Conservation (phyloP, 371 early-diverging fungal species). For the Spraguea lophii region DNA sequence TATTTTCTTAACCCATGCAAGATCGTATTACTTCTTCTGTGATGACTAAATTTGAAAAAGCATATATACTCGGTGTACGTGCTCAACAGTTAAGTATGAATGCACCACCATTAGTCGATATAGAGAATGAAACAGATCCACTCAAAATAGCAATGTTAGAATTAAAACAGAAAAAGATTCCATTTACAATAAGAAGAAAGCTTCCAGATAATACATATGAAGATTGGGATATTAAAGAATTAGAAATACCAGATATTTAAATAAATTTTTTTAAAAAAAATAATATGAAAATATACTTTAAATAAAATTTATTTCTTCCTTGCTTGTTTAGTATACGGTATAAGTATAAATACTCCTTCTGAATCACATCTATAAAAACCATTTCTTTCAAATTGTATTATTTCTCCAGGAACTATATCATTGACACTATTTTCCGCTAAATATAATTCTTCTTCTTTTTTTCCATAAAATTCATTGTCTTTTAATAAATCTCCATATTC, state of each 20-base stretch:
- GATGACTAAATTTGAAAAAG: slow-evolving; percentile 97
- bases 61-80: slow-evolving; percentile 71
- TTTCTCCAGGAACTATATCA: slow-evolving; percentile 49
- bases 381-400: slow-evolving; percentile 88
- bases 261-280: slow-evolving; percentile 15
- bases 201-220: slow-evolving; percentile 86
- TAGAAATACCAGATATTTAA: slow-evolving; percentile 50
- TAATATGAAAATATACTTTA: no score
- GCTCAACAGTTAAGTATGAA: slow-evolving; percentile 58
- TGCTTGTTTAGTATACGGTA: slow-evolving; percentile 46
- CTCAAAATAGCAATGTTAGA: slow-evolving; percentile 91
- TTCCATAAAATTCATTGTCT: slow-evolving; percentile 85
- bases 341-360: slow-evolving; percentile 29
- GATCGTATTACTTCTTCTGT: slow-evolving; percentile 74
- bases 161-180: slow-evolving; percentile 72
- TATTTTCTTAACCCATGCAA: no score
- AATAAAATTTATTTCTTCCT: slow-evolving; percentile 11
- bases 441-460: slow-evolving; percentile 66
- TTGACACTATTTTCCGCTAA: slow-evolving; percentile 48
- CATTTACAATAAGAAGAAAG: slow-evolving; percentile 74
- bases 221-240: slow-evolving; percentile 81
- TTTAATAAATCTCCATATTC: slow-evolving; percentile 59
- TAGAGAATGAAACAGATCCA: slow-evolving; percentile 82
- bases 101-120: slow-evolving; percentile 87
- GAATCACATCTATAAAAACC: slow-evolving; percentile 56